Percentiles rank a stretch among this genome's conserved stretches.
phyloP scores from a whole-genome alignment of 306 rosid genomes.

The Lotus japonicus region DNA sequence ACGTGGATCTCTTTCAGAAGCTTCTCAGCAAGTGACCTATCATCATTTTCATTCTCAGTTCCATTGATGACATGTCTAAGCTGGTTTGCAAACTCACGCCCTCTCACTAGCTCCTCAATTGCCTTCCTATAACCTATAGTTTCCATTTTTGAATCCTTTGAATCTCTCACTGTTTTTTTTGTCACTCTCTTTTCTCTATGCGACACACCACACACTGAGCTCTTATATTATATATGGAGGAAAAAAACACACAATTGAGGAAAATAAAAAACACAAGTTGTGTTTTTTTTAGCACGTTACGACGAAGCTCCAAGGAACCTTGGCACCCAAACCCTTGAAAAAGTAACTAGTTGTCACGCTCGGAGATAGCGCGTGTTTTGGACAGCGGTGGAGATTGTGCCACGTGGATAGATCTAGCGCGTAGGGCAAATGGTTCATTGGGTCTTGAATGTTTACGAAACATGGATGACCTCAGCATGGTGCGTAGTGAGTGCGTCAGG shows the following conservation, averaged over 20 bases:
- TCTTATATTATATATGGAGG: neutral
- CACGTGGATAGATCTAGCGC: neutral
- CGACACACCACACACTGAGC: neutral
- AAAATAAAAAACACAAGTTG: neutral
- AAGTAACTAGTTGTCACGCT: neutral
- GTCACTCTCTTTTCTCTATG: neutral
- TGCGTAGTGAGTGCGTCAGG: neutral
- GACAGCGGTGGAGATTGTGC: neutral
- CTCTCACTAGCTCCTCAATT: constrained; percentile 35
- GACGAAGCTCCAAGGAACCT: constrained; percentile 20
- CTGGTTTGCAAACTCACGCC: constrained; percentile 26
- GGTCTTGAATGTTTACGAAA: neutral
- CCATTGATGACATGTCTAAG: constrained; percentile 21
- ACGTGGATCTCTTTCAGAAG: constrained; percentile 29
- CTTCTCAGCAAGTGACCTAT: constrained; percentile 19
- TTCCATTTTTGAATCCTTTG: neutral
- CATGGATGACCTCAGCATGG: neutral
- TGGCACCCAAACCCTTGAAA: neutral
- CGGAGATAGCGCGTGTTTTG: accelerated
- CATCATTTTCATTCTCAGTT: neutral
- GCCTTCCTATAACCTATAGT: neutral
- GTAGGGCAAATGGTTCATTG: neutral
- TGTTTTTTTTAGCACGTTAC: constrained; percentile 7
- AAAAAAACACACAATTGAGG: neutral
- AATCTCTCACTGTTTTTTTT: neutral